phyloP scores from a whole-genome alignment of 345 rosid species.

The Eucalyptus erythrocorys region DNA sequence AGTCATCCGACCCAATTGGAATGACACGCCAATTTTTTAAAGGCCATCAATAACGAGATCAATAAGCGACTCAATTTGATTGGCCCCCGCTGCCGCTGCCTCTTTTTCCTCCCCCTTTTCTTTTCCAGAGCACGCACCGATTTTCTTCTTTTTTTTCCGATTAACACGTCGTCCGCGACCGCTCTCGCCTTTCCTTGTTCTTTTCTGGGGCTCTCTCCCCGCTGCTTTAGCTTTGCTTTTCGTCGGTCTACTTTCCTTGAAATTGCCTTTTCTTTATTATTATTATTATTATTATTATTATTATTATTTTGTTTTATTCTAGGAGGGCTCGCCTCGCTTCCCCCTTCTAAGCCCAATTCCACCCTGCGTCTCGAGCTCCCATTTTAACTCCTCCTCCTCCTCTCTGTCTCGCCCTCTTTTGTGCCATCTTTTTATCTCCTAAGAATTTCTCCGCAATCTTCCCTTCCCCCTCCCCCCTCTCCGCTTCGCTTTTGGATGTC shows the following conservation, averaged over 20 bases:
- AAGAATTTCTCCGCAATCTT: not conserved
- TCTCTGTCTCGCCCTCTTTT: not conserved
- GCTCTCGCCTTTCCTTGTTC: no score
- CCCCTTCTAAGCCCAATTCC: not conserved
- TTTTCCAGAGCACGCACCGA: no score
- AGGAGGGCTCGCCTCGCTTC: not conserved
- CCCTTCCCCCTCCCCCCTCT: not conserved
- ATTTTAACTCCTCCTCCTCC: not conserved
- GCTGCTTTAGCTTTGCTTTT: not conserved
- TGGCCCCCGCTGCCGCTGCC: no score
- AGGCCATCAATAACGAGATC: no score
- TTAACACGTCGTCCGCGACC: no score
- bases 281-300: no score
- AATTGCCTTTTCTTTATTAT: conserved; percentile 10
- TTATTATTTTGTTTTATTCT: not conserved
- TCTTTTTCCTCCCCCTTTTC: no score
- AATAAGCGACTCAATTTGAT: rapidly evolving
- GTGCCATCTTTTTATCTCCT: not conserved
- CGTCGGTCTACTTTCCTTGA: conserved; percentile 23
- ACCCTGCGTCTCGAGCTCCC: conserved; percentile 9
- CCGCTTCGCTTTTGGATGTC: conserved; percentile 2
- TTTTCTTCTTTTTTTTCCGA: no score
- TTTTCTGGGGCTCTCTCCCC: not conserved
- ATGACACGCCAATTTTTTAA: not conserved
- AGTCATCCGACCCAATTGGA: not conserved